Evolutionary conservation across 805 yeast genomes (phyloP).

Genomic region (Scheffersomyces spartinae): DNA sequence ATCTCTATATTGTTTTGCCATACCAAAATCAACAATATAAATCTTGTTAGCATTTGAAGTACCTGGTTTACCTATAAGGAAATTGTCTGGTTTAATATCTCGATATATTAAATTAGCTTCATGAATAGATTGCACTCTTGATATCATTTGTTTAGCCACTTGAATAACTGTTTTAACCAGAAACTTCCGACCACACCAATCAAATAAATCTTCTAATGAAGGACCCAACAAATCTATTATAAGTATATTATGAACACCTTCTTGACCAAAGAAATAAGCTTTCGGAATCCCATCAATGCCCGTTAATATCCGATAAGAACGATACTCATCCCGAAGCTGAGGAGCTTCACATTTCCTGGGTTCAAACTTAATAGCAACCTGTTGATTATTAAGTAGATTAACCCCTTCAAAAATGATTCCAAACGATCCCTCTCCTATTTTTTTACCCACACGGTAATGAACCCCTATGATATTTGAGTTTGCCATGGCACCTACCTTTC

Average conservation of each 20-base stretch:
- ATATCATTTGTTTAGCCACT: constrained; percentile 90
- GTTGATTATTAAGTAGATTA: constrained; percentile 80
- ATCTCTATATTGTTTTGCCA: constrained; percentile 97
- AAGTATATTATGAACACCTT: constrained; percentile 89
- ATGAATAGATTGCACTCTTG: constrained; percentile 77
- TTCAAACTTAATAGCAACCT: constrained; percentile 94
- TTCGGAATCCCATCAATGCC: constrained; percentile 84
- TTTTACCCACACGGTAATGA: constrained; percentile 93
- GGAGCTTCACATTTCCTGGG: constrained; percentile 97
- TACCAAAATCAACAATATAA: constrained; percentile 92
- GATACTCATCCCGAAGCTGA: constrained; percentile 89
- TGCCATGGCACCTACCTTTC: too few species aligned
- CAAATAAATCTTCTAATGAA: constrained; percentile 88
- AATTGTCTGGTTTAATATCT: constrained; percentile 96
- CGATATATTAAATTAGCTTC: constrained; percentile 85
- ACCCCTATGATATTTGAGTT: constrained; percentile 86
- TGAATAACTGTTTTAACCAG: constrained; percentile 82
- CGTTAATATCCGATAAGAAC: constrained; percentile 81
- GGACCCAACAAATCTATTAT: constrained; percentile 95
- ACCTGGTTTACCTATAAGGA: constrained; percentile 82
- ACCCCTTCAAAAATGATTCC: constrained; percentile 96
- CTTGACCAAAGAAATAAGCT: constrained; percentile 98
- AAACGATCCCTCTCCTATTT: constrained; percentile 97
- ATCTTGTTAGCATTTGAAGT: constrained; percentile 75
- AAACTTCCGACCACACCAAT: constrained; percentile 95